A percentile compares a stretch with the other conserved stretches of the same genome.
phyloP scores from a whole-genome alignment of 306 rosid species.

The Corylus americana region DNA sequence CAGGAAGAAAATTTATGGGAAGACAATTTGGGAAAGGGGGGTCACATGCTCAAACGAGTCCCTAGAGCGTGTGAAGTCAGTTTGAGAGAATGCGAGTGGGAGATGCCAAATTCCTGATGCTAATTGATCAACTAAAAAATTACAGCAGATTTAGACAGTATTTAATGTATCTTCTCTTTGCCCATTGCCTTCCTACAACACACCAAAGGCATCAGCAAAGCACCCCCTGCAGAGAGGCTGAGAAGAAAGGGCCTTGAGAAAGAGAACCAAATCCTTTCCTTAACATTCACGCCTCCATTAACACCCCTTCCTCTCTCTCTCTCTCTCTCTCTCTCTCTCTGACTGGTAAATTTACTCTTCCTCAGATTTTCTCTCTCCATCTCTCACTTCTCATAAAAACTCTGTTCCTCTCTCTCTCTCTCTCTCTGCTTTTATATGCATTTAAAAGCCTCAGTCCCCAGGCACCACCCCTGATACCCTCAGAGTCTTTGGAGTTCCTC shows the following conservation, averaged over 20 bases:
- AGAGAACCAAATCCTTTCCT: slow-evolving; percentile 67
- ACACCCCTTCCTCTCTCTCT: neutral
- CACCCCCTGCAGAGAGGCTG: slow-evolving; percentile 15
- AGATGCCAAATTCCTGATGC: neutral
- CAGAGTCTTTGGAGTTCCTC: neutral
- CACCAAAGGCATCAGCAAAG: neutral
- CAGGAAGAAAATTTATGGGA: no score
- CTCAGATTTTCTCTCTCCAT: slow-evolving; percentile 8
- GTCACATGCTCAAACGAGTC: no score
- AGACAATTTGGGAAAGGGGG: no score
- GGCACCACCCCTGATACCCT: slow-evolving; percentile 5
- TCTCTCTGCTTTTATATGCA: slow-evolving; percentile 16
- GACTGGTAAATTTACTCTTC: neutral
- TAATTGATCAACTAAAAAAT: neutral
- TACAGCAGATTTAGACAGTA: neutral
- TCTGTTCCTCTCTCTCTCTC: neutral
- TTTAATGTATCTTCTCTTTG: neutral
- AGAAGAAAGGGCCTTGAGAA: slow-evolving; percentile 63
- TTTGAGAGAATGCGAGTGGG: neutral
- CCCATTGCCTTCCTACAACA: slow-evolving; percentile 5
- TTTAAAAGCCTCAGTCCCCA: slow-evolving; percentile 27
- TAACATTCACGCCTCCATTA: slow-evolving; percentile 75
- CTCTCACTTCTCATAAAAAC: slow-evolving; percentile 23
- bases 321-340: slow-evolving; percentile 4
- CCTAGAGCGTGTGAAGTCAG: neutral